A percentile compares a stretch with the other conserved stretches of the same genome.
Conservation (phyloP, 2,329 filamentous ascomycete species). For the Sordariomycetes sp. region DNA sequence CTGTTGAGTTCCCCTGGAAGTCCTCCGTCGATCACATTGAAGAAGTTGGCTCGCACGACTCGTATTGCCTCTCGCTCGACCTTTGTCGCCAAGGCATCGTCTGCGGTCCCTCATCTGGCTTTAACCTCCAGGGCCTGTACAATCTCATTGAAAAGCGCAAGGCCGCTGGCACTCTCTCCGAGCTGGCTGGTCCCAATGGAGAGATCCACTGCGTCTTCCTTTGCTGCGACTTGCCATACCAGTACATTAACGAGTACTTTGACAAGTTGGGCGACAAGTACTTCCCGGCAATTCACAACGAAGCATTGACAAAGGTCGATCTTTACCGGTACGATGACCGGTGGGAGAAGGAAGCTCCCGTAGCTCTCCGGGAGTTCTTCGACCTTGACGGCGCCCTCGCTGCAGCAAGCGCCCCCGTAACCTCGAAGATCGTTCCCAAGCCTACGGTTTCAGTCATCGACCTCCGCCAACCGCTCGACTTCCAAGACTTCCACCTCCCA, state of each 20-base stretch:
- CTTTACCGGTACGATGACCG: constrained; percentile 41
- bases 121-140: constrained; percentile 43
- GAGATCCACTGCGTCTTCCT: constrained; percentile 46
- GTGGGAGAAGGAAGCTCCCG: constrained; percentile 35
- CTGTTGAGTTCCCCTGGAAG: constrained; percentile 45
- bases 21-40: constrained; percentile 44
- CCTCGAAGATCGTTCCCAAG: constrained; percentile 4
- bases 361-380: constrained; percentile 25
- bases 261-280: constrained; percentile 37
- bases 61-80: constrained; percentile 41
- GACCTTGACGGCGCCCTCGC: constrained; percentile 5
- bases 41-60: constrained; percentile 44
- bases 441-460: constrained; percentile 30
- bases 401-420: neutral
- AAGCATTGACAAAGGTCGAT: constrained; percentile 36
- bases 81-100: constrained; percentile 48
- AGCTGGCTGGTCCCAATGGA: constrained; percentile 27
- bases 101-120: constrained; percentile 52
- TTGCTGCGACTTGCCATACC: constrained; percentile 55
- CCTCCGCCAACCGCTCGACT: constrained; percentile 31
- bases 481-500: constrained; percentile 29
- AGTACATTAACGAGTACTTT: constrained; percentile 53
- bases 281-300: constrained; percentile 39
- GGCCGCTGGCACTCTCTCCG: constrained; percentile 26
- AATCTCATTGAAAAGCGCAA: constrained; percentile 41